Conservation (phyloP, 352 stramenopile genomes). For the Pythium folliculosum region DNA sequence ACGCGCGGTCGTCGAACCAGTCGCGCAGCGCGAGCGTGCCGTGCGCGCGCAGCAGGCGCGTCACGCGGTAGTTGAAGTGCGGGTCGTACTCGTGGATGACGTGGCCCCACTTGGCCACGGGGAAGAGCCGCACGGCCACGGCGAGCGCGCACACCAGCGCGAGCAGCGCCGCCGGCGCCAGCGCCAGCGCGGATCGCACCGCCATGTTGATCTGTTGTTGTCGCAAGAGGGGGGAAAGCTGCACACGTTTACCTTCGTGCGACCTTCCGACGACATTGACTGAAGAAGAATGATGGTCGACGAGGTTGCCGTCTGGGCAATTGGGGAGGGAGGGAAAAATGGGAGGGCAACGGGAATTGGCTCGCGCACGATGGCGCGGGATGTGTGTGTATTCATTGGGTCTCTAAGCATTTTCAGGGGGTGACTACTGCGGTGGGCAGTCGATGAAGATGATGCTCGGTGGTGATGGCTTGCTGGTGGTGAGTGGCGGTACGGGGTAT, state of each 20-base stretch:
- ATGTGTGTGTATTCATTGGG: neutral
- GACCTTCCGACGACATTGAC: slow-evolving; percentile 44
- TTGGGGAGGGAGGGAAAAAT: neutral
- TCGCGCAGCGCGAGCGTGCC: slow-evolving; percentile 93
- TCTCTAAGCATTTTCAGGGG: neutral
- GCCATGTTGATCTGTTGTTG: neutral
- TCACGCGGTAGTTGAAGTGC: slow-evolving; percentile 99
- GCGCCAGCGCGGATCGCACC: neutral
- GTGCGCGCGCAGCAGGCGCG: slow-evolving; percentile 92
- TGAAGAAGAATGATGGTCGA: slow-evolving; percentile 9
- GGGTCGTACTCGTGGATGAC: slow-evolving; percentile 94
- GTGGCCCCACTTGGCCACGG: slow-evolving; percentile 89
- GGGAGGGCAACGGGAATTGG: neutral
- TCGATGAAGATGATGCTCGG: slow-evolving; percentile 31
- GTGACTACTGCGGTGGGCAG: neutral
- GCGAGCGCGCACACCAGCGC: slow-evolving; percentile 87
- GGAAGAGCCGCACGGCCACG: slow-evolving; percentile 91
- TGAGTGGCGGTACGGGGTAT: neutral
- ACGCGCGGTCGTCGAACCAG: slow-evolving; percentile 98
- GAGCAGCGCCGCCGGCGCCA: slow-evolving; percentile 45
- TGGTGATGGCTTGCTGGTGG: neutral
- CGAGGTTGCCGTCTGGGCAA: slow-evolving; percentile 3
- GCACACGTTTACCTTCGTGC: slow-evolving; percentile 19
- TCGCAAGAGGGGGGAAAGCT: neutral
- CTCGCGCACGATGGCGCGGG: neutral